phyloP scores from a whole-genome alignment of 305 asterid genomes.

The Fraxinus platypoda region DNA sequence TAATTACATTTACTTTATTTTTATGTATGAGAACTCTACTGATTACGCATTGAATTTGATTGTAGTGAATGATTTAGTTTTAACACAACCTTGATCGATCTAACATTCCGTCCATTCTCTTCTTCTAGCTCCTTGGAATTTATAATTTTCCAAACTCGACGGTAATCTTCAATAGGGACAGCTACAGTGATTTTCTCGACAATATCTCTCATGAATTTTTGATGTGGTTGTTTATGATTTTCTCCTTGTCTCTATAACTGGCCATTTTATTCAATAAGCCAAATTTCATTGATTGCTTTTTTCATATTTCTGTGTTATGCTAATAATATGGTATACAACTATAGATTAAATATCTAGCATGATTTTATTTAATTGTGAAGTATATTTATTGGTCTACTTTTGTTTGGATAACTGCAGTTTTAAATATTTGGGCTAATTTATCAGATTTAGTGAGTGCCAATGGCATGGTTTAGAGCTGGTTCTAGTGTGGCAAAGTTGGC shows the following conservation, averaged over 20 bases:
- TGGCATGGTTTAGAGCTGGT: conserved; percentile 86
- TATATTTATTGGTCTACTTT: not conserved
- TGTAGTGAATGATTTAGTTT: not conserved
- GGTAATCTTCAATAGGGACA: not conserved
- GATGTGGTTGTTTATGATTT: not conserved
- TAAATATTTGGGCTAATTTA: conserved; percentile 18
- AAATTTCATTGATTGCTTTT: not conserved
- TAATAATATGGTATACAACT: not conserved
- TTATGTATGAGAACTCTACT: not conserved
- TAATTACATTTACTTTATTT: not conserved
- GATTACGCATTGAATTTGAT: not conserved
- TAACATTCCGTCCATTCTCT: not conserved
- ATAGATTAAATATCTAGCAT: not conserved
- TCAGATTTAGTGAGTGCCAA: conserved; percentile 32
- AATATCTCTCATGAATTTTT: not conserved
- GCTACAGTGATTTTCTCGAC: not conserved
- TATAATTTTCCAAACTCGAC: not conserved
- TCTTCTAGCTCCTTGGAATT: not conserved
- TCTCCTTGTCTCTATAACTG: not conserved
- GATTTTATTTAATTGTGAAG: not conserved
- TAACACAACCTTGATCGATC: not conserved
- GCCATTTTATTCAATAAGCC: not conserved
- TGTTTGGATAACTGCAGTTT: conserved; percentile 20
- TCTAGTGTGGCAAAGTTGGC: conserved; percentile 75
- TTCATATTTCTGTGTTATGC: not conserved